These are phyloP conservation scores for Knoxdaviesia capensis DNA, from an alignment of 2,329 filamentous ascomycete genomes.

Conservation along the genomic window DNA sequence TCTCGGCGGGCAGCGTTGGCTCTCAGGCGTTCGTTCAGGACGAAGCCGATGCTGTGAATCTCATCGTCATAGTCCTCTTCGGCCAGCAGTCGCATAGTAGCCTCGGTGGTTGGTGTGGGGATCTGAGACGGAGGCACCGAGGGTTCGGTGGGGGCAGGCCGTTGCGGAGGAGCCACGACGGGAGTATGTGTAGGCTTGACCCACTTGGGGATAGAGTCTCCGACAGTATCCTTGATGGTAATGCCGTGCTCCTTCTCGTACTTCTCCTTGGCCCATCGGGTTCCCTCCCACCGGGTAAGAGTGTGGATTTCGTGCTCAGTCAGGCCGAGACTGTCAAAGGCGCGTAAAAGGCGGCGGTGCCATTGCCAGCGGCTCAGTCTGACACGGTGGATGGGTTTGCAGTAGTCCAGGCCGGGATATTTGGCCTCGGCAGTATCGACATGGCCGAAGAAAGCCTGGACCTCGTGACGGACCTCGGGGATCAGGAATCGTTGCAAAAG, in stretches of 20 bases:
- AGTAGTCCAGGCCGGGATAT: conserved; percentile 67
- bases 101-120: no score
- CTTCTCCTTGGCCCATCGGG: conserved; percentile 62
- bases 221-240: conserved; percentile 49
- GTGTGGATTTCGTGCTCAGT: conserved; percentile 50
- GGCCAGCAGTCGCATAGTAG: conserved; percentile 11
- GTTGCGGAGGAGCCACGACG: background rate
- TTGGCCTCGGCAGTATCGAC: conserved; percentile 63
- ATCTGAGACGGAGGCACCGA: no score
- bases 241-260: conserved; percentile 59
- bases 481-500: conserved; percentile 54
- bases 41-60: conserved; percentile 35
- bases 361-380: conserved; percentile 60
- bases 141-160: no score
- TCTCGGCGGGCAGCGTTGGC: conserved; percentile 42
- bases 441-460: conserved; percentile 59
- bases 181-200: conserved; percentile 17
- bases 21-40: conserved; percentile 42
- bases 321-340: conserved; percentile 49
- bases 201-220: conserved; percentile 45
- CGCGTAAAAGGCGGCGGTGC: conserved; percentile 56
- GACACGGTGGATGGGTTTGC: conserved; percentile 49
- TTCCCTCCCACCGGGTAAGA: conserved; percentile 68
- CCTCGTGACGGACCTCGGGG: conserved; percentile 60
- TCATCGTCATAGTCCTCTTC: conserved; percentile 31